phyloP scores from a whole-genome alignment of 148 eudicot genomes.

The Rhododendron williamsianum region DNA sequence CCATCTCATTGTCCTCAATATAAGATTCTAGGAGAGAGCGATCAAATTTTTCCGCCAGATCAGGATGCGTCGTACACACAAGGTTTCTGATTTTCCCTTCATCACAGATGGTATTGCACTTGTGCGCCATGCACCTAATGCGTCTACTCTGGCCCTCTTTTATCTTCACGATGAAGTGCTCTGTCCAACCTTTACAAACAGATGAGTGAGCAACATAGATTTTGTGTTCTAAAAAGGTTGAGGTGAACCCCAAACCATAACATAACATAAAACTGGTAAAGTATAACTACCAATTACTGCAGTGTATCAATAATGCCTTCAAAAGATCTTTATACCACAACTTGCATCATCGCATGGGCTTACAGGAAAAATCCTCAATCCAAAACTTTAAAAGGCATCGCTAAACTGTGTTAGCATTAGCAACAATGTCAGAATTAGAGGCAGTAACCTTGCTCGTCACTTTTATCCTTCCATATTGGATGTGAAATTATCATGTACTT shows the following conservation, averaged over 20 bases:
- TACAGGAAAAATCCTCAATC: background rate
- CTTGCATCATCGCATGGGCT: background rate
- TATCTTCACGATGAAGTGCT: constrained; percentile 64
- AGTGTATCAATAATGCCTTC: background rate
- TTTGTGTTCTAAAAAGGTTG: background rate
- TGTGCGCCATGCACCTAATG: constrained; percentile 68
- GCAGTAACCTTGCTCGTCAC: background rate
- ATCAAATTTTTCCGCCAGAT: constrained; percentile 61
- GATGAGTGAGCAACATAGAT: constrained; percentile 3
- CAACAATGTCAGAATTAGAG: background rate
- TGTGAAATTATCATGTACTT: background rate
- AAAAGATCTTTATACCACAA: background rate
- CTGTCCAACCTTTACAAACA: constrained; percentile 55
- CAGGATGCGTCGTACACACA: constrained; percentile 40
- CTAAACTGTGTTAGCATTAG: background rate
- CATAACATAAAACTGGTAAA: background rate
- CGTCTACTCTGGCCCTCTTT: constrained; percentile 70
- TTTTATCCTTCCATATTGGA: background rate
- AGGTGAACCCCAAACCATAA: background rate
- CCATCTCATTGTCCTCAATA: constrained; percentile 70
- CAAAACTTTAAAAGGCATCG: background rate
- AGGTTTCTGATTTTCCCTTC: constrained; percentile 50
- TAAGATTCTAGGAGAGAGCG: constrained; percentile 71
- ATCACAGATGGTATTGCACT: constrained; percentile 68
- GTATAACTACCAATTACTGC: background rate